A percentile compares a stretch with the other conserved stretches of the same genome.
phyloP scores from a whole-genome alignment of 202 grass and related monocot species.

The Setaria viridis region DNA sequence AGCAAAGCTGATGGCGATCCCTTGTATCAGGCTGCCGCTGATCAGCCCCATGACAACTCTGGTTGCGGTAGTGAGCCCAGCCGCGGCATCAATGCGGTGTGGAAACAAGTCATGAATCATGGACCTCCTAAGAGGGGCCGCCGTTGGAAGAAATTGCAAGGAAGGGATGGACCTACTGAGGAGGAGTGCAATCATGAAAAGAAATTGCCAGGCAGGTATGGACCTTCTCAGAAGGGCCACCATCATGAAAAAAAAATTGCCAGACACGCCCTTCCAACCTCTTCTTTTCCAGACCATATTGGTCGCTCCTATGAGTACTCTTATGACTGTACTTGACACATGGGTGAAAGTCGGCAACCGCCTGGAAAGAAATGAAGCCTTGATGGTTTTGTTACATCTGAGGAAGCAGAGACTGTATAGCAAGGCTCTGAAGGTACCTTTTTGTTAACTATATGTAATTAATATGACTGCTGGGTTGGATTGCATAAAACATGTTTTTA shows the following conservation, averaged over 20 bases:
- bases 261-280: not conserved
- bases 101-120: not conserved
- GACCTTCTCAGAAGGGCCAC: conserved; percentile 20
- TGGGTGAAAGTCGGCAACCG: conserved; percentile 57
- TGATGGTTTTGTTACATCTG: conserved; percentile 52
- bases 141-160: conserved; percentile 2
- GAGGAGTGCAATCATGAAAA: not conserved
- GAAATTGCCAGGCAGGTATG: conserved; percentile 4
- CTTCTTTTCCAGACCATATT: conserved; percentile 60
- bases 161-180: not conserved
- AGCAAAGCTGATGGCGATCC: conserved; percentile 5
- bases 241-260: conserved; percentile 6
- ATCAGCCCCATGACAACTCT: not conserved
- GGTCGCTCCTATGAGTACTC: conserved; percentile 28
- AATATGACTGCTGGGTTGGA: not conserved
- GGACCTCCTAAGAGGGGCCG: conserved; percentile 20
- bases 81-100: not conserved
- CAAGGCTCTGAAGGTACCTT: conserved; percentile 71
- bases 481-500: conserved; percentile 15
- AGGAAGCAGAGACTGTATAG: conserved; percentile 54
- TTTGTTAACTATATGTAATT: not conserved
- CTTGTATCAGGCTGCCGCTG: not conserved
- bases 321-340: conserved; percentile 53
- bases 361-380: conserved; percentile 53
- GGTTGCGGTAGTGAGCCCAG: not conserved